Percentiles rank a stretch among this genome's conserved stretches.
Evolutionary conservation across 768 basidiomycete genomes (phyloP).

Genomic region (Epithele typhae): DNA sequence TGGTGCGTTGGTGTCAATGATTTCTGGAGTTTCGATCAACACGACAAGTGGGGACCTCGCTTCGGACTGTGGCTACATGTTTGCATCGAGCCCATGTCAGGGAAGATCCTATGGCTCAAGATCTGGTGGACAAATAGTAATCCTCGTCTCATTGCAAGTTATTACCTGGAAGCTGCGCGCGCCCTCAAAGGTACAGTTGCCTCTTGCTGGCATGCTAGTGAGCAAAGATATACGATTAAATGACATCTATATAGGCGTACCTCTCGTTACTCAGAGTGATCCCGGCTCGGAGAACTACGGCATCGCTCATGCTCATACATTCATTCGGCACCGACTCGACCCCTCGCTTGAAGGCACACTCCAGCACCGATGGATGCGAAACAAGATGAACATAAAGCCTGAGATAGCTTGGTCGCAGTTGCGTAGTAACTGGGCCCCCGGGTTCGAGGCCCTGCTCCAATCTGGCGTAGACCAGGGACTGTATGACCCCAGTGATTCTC

Average conservation of each 20-base stretch:
- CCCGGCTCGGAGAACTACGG: conserved; percentile 39
- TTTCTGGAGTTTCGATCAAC: conserved; percentile 35
- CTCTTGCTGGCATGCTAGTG: too few species aligned
- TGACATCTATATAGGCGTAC: conserved; percentile 4
- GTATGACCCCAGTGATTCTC: conserved; percentile 25
- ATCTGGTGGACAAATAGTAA: conserved; percentile 39
- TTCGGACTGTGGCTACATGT: conserved; percentile 36
- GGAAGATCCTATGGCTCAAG: conserved; percentile 31
- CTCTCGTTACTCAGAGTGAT: conserved; percentile 41
- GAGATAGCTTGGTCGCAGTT: conserved; percentile 40
- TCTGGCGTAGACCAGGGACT: conserved; percentile 24
- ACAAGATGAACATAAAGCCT: conserved; percentile 38
- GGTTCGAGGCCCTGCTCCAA: conserved; percentile 33
- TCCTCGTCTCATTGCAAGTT: conserved; percentile 21
- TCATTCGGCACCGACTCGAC: conserved; percentile 36
- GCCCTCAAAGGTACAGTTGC: conserved; percentile 19
- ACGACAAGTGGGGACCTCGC: conserved; percentile 39
- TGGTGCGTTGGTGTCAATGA: conserved; percentile 41
- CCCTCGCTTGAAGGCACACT: conserved; percentile 17
- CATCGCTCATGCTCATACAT: conserved; percentile 42
- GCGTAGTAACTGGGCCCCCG: conserved; percentile 26
- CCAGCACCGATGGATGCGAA: conserved; percentile 21
- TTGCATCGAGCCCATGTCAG: conserved; percentile 33
- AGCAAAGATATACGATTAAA: neutral
- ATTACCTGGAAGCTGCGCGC: conserved; percentile 30